Evolutionary conservation across 2,329 filamentous ascomycete genomes (phyloP), one percentile per base, ranked within the genome.

Genomic region (Cytospora chrysosperma): DNA sequence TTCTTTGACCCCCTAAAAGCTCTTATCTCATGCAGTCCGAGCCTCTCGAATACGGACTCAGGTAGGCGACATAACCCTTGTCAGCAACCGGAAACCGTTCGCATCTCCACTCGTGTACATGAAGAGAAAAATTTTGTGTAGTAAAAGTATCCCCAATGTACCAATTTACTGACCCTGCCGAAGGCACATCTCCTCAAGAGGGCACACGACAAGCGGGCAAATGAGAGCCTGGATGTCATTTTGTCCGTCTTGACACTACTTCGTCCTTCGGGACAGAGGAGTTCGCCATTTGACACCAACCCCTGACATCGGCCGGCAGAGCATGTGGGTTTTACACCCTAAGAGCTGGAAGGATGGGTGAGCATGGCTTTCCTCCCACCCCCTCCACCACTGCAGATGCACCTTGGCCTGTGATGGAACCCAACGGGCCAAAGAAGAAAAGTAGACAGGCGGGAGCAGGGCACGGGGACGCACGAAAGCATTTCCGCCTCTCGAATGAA

Each of bases 381-480:
- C 58, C 62, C 59, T 54, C 56, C 50, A 53, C 54, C 54, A 47
- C 47, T 51, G 53, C 62, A 50, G 52, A 43, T 24, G 57, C 32
- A 57, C 37, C 53, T 63, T 30, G 32, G 43, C 47, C 61, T 60
- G 64, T 49, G 55, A 59, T 64, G 64, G 56, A 61, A 65, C 64
- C 32, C 27, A 26, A 56, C 40, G 43, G 27, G 47, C 43, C 55
- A 59, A 54, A 24, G 34, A 60, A 34, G 58, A 9, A 27, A 21
- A 55, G 56, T 63, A 47, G 27, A 65, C 58, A 55, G 28, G 61
- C 64, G 57, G 56, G 51, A 63, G 57, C 56, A 57, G 60, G 64
- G 64, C 30, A 58, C 61, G 64, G 61, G 64, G 64, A 61, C 58
- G 62, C 58, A 61, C 60, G 24, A 54, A 52, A 32, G 57, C 61